Evolutionary conservation across 2,329 filamentous ascomycete genomes (phyloP).

Genomic region (Penicillium sp.): DNA sequence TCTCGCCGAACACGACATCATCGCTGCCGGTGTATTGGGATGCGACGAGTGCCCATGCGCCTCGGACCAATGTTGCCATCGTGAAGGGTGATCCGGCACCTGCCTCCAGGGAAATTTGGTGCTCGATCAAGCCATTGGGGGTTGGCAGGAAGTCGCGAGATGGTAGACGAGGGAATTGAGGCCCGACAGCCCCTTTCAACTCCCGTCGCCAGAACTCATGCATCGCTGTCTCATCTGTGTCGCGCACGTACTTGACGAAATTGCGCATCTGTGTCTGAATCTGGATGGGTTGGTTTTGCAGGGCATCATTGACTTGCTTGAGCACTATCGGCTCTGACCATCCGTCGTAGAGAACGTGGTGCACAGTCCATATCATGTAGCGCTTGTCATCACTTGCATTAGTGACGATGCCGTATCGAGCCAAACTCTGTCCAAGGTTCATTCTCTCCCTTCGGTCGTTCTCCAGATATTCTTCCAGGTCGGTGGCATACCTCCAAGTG

Average conservation of each 20-base stretch:
- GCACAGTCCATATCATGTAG: constrained; percentile 50
- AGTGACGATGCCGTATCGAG: constrained; percentile 36
- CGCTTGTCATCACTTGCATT: constrained; percentile 22
- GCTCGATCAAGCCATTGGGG: constrained; percentile 46
- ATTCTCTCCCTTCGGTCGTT: constrained; percentile 29
- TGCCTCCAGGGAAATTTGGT: constrained; percentile 34
- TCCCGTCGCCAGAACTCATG: constrained; percentile 49
- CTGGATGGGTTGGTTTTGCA: constrained; percentile 21
- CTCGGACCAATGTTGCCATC: constrained; percentile 48
- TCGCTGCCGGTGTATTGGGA: constrained; percentile 45
- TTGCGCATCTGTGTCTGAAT: constrained; percentile 40
- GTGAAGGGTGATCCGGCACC: constrained; percentile 36
- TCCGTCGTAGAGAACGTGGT: constrained; percentile 53
- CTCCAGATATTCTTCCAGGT: constrained; percentile 28
- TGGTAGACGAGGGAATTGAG: constrained; percentile 51
- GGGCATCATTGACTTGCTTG: constrained; percentile 31
- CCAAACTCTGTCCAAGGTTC: constrained; percentile 36
- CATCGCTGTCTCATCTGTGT: constrained; percentile 41
- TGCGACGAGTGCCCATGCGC: constrained; percentile 48
- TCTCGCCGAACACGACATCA: constrained; percentile 51
- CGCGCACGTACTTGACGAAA: constrained; percentile 49
- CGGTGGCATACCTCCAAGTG: constrained; percentile 29
- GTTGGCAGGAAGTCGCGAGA: constrained; percentile 46
- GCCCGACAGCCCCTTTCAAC: constrained; percentile 45
- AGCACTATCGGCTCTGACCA: constrained; percentile 42